Evolutionary conservation across 495 filamentous ascomycete genomes (phyloP).

Genomic region (Neurospora tetrasperma): DNA sequence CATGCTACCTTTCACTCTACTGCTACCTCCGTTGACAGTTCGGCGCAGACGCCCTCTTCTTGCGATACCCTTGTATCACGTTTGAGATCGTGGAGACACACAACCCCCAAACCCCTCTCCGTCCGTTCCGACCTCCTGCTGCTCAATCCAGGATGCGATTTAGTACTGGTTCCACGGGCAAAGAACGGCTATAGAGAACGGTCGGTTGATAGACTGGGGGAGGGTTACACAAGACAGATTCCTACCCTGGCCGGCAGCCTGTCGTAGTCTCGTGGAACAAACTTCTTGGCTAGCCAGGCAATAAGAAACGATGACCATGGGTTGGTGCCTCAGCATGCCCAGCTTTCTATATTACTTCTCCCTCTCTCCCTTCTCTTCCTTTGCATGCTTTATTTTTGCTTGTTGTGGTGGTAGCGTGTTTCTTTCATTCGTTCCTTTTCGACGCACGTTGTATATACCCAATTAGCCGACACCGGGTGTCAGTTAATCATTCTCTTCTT

Average conservation of each 20-base stretch:
- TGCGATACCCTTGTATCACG: conserved; percentile 26
- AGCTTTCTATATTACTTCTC: conserved; percentile 16
- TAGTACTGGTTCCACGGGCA: conserved; percentile 18
- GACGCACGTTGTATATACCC: conserved; percentile 28
- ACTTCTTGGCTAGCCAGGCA: conserved; percentile 25
- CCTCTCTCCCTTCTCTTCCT: conserved; percentile 12
- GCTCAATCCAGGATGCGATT: conserved; percentile 16
- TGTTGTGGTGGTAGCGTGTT: conserved; percentile 37
- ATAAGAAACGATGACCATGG: conserved; percentile 37
- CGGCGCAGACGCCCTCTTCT: conserved; percentile 8
- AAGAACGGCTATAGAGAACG: conserved; percentile 8
- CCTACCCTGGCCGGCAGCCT: not conserved
- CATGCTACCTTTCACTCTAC: conserved; percentile 14
- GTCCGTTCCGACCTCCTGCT: conserved; percentile 18
- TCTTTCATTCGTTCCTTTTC: conserved; percentile 41
- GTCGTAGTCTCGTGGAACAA: conserved; percentile 7
- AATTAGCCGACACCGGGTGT: conserved; percentile 28
- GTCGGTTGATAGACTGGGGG: conserved; percentile 11
- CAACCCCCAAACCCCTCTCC: conserved; percentile 15
- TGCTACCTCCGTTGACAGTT: conserved; percentile 22
- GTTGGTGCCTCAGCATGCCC: conserved; percentile 11
- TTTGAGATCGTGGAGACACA: conserved; percentile 37
- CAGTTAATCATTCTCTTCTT: conserved; percentile 34
- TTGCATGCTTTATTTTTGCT: conserved; percentile 25
- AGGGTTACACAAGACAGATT: conserved; percentile 3